Percentiles rank a stretch among this genome's conserved stretches.
Evolutionary conservation across 331 rosid species (phyloP).

Genomic region (Malus hybrid): DNA sequence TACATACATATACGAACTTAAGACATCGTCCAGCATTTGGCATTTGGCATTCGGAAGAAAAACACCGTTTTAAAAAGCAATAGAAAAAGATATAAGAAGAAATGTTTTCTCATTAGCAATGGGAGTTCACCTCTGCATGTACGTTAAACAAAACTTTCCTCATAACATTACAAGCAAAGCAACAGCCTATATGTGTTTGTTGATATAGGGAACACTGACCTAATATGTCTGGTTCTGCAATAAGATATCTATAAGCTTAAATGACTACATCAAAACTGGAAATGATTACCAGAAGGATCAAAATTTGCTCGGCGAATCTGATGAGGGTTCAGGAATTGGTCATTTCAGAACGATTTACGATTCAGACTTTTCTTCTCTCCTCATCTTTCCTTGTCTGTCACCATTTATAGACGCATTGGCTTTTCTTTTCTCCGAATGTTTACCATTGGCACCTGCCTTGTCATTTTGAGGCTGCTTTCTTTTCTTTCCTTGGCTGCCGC

Average conservation of each 20-base stretch:
- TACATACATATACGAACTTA: background rate
- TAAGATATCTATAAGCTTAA: background rate
- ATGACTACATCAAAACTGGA: background rate
- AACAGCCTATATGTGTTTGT: background rate
- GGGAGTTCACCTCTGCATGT: background rate
- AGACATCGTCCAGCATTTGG: background rate
- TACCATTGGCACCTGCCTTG: constrained; percentile 6
- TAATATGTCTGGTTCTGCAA: background rate
- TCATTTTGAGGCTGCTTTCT: constrained; percentile 21
- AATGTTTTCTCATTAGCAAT: background rate
- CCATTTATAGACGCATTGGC: constrained; percentile 2
- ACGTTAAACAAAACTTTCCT: background rate
- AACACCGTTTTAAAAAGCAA: background rate
- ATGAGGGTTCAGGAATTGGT: background rate
- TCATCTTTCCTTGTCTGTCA: background rate
- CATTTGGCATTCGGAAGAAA: background rate
- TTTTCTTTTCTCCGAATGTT: constrained; percentile 11
- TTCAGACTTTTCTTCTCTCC: constrained; percentile 13
- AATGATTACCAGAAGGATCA: background rate
- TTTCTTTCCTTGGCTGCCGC: constrained; percentile 10
- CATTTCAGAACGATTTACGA: background rate
- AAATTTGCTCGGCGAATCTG: background rate
- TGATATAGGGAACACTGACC: background rate
- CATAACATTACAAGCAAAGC: background rate
- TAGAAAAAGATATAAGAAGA: background rate